Evolutionary conservation across 345 rosid genomes (phyloP).

Genomic region (Nephelium lappaceum): DNA sequence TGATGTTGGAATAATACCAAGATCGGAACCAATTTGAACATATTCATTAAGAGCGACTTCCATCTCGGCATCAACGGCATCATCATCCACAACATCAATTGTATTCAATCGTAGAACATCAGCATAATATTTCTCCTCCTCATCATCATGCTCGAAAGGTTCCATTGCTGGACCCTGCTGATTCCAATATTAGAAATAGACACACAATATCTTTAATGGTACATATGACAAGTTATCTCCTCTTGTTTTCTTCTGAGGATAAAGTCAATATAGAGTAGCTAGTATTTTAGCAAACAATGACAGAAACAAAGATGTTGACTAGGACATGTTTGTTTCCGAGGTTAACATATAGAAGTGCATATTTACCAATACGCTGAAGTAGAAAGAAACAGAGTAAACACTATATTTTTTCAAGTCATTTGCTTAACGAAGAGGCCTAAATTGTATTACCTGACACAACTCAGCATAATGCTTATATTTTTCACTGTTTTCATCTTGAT

Average conservation of each 20-base stretch:
- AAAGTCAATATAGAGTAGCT: neutral
- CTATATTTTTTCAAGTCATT: neutral
- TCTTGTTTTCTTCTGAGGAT: neutral
- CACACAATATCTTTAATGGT: too few relatives aligned
- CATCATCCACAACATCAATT: conserved; percentile 59
- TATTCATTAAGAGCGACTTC: conserved; percentile 64
- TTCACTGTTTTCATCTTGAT: conserved; percentile 87
- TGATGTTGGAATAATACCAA: conserved; percentile 65
- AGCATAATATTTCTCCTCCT: conserved; percentile 61
- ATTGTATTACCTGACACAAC: conserved; percentile 75
- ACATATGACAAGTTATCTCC: neutral
- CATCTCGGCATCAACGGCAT: conserved; percentile 72
- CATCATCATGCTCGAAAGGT: conserved; percentile 69
- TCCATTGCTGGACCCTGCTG: conserved; percentile 76
- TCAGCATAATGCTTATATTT: conserved; percentile 84
- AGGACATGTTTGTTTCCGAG: too few relatives aligned
- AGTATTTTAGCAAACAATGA: too few relatives aligned
- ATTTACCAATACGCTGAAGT: neutral
- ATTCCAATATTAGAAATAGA: neutral
- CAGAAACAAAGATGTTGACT: neutral
- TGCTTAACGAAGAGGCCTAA: conserved; percentile 17
- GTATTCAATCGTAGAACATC: conserved; percentile 56
- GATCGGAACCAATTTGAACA: conserved; percentile 62
- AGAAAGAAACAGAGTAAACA: neutral
- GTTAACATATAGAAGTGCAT: neutral